Base-by-base conservation (phyloP, 352 stramenopile genomes). In the Globisporangium abappressorium region DNA sequence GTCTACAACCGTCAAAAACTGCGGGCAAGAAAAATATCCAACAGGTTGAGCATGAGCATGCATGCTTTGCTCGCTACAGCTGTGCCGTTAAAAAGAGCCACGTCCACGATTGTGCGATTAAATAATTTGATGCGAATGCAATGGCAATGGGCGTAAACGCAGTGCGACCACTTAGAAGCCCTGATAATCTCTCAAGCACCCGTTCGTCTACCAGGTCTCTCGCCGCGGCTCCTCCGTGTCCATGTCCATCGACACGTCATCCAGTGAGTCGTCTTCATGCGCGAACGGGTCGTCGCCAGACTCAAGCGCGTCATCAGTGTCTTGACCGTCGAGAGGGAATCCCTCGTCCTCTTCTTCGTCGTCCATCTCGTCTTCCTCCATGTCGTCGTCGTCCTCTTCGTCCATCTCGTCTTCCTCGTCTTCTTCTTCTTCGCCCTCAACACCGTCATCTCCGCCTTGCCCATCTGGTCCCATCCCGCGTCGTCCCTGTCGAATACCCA, bases 161-260 rank as follows among this genome's bases (percentile, higher is more conserved):
- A 46, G 38, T 46, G 15, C 5, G 15, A n/a, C 41, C 41, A 49
- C 15, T 5, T 49, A 22, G 5, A 49, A 22, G 15, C 15, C 41
- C 5, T 22, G 41, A 59, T 41, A 2, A 56, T 18, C 7, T 26
- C 54, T 43, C 28, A 34, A 57, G 5, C 46, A 18, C n/a, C 28
- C 47, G 47, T 2, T 43, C 9, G 11, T 43, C 54, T 59, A 65
- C 59, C 59, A 65, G 18, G 59, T 65, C 28, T 65, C 59, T 57
- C 59, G 59, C 9, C 28, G 41, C 26, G 28, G 26, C 20, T 53
- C 41, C n/a, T 62, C 34, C 30, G 54, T 56, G 33, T 82, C 76
- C 62, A 82, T 65, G n/a, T 77, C 73, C 74, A 85, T 82, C 36
- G 73, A 78, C 41, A 85, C 66, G 24, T 72, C 62, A 57, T 81